Conservation (phyloP, 495 filamentous ascomycete genomes). For the Xylaria acuta region DNA sequence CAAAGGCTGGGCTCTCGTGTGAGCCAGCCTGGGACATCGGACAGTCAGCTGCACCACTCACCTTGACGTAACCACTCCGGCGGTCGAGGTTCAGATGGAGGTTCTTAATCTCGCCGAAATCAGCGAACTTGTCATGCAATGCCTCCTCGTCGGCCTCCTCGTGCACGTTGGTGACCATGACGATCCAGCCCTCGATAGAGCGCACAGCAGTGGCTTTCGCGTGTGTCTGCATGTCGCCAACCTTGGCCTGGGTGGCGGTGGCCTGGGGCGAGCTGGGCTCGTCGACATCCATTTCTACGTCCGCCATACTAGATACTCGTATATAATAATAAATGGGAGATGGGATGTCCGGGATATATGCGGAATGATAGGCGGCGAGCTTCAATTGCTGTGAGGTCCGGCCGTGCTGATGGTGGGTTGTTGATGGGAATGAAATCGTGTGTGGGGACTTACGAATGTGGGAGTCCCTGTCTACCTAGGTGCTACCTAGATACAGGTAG, state of each 20-base stretch:
- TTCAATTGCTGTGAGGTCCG: background rate
- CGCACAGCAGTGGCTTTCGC: conserved; percentile 88
- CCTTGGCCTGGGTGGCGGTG: conserved; percentile 53
- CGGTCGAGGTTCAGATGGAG: conserved; percentile 93
- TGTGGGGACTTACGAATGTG: background rate
- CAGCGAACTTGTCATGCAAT: conserved; percentile 90
- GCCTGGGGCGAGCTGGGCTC: conserved; percentile 48
- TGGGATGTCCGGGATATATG: background rate
- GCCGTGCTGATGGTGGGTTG: background rate
- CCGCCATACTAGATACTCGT: conserved; percentile 55
- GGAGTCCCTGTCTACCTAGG: background rate
- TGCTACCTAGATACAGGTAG: background rate
- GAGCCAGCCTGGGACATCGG: background rate
- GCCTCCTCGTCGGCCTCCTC: conserved; percentile 98
- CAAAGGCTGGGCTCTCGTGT: background rate
- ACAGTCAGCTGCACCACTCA: conserved; percentile 46
- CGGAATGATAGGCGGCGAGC: background rate
- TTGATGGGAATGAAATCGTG: background rate
- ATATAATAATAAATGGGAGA: background rate
- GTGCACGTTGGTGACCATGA: conserved; percentile 95
- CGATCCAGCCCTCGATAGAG: conserved; percentile 98
- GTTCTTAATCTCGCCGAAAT: conserved; percentile 98
- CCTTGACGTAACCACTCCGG: conserved; percentile 97
- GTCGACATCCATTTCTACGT: conserved; percentile 85
- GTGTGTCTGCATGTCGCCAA: conserved; percentile 72